Base-by-base conservation (phyloP, 2,329 filamentous ascomycete species). In the Zymoseptoria pseudotritici region DNA sequence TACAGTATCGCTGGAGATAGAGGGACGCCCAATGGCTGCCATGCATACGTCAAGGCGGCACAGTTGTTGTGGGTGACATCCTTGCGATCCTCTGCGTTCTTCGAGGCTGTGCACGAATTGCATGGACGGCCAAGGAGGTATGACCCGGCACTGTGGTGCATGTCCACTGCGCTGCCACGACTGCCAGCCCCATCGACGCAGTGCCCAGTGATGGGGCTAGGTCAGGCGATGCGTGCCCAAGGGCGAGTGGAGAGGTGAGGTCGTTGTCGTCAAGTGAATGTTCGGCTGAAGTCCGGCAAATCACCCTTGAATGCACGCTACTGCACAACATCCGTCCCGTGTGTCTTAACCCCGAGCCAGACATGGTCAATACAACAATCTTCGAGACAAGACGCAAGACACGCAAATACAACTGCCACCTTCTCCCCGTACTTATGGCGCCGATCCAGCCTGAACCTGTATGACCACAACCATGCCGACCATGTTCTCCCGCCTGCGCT, bases 401-500 rank as follows among this genome's bases (percentile, higher is more conserved):
- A 17, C 36, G 36, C 36, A 46, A 46, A 46, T 46, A 46, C 17
- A 1, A 2, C 7, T 7, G 4, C 4, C 13, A 46, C 4, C 36
- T 46, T 17, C 36, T 3, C 36, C 17, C 36, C 36, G 2, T 46
- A 46, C 36, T 46, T 46, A 46, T 46, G 36, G 36, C 36, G 36
- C 36, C 13, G 5, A 46, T 46, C 17, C 36, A 7, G n/a, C 36
- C 13, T 17, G 36, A 13, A 17, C 36, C 36, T 46, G 36, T 46
- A 46, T 46, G 36, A 46, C 17, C 2, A 17, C 36, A 17, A 46
- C 36, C 17, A 46, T n/a, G 36, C 36, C 29, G 24, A 51, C 53
- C 24, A 65, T 64, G 56, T 67, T 68, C 65, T 61, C 65, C 42
- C 69, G 70, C 49, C 64, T 73, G 24, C 64, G 65, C 58, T 96